These are phyloP conservation scores for Tranzscheliella williamsii DNA, from an alignment of 1,284 basidiomycete genomes.

Conservation along the genomic window DNA sequence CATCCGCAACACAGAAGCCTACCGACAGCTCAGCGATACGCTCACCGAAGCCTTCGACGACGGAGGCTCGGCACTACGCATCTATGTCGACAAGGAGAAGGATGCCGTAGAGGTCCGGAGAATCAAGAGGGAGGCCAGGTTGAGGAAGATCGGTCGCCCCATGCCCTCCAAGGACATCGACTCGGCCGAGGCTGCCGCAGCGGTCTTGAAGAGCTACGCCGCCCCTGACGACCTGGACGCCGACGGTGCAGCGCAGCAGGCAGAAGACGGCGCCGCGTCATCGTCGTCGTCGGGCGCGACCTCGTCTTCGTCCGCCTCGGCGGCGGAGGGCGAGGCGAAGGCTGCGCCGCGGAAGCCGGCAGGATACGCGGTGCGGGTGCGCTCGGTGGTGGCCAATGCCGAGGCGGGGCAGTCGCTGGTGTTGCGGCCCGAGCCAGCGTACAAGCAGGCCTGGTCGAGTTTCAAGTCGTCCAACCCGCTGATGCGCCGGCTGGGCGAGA, in stretches of 20 bases:
- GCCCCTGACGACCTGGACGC: slow-evolving; percentile 23
- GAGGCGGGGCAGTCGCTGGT: slow-evolving; percentile 48
- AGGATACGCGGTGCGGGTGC: slow-evolving; percentile 49
- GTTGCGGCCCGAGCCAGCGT: slow-evolving; percentile 47
- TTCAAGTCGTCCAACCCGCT: slow-evolving; percentile 53
- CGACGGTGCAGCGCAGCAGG: slow-evolving; percentile 6
- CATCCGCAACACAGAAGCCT: slow-evolving; percentile 90
- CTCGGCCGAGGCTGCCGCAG: slow-evolving; percentile 34
- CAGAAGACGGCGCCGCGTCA: slow-evolving; percentile 1
- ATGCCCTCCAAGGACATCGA: slow-evolving; percentile 54
- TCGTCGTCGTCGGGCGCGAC: not conserved
- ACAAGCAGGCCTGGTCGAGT: slow-evolving; percentile 44
- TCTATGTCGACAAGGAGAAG: slow-evolving; percentile 68
- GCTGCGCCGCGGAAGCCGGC: slow-evolving; percentile 20
- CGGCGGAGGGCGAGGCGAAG: not conserved
- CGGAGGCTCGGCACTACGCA: slow-evolving; percentile 72
- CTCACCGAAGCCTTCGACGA: slow-evolving; percentile 92
- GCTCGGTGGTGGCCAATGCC: slow-evolving; percentile 31
- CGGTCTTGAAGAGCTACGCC: slow-evolving; percentile 42
- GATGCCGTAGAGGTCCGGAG: slow-evolving; percentile 69
- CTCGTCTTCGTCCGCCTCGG: not conserved
- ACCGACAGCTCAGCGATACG: slow-evolving; percentile 86
- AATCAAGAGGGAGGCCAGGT: slow-evolving; percentile 50
- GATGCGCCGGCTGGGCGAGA: slow-evolving; percentile 36
- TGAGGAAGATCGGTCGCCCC: slow-evolving; percentile 54